Evolutionary conservation across 2,329 filamentous ascomycete species (phyloP).

Genomic region (Neofusicoccum sp.): DNA sequence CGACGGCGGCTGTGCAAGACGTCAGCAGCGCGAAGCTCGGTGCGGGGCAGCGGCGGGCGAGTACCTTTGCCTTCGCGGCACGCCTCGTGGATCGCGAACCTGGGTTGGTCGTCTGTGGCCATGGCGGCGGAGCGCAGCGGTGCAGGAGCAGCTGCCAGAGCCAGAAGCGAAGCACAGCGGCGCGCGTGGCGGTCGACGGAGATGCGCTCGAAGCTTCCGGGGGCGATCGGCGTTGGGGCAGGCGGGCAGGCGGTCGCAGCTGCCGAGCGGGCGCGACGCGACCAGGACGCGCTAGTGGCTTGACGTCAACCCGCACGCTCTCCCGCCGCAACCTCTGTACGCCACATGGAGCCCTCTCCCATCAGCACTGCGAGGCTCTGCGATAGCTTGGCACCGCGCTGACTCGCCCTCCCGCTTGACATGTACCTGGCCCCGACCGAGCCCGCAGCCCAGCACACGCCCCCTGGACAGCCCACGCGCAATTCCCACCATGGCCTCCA

Average conservation of each 20-base stretch:
- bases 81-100: conserved; percentile 84
- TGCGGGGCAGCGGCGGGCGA: conserved; percentile 24
- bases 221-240: not conserved
- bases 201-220: not conserved
- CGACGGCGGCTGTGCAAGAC: conserved; percentile 56
- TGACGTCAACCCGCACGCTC: conserved; percentile 3
- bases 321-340: conserved; percentile 14
- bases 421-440: not conserved
- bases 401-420: conserved; percentile 2
- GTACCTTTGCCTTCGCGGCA: conserved; percentile 80
- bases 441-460: not conserved
- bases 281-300: conserved; percentile 1
- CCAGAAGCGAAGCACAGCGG: not conserved
- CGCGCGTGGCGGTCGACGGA: not conserved
- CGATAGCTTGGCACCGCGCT: conserved; percentile 10
- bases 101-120: conserved; percentile 44
- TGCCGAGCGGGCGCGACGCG: not conserved
- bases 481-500: conserved; percentile 2
- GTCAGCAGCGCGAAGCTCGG: conserved; percentile 16
- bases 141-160: conserved; percentile 1
- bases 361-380: conserved; percentile 4
- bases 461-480: conserved; percentile 1
- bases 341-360: conserved; percentile 13
- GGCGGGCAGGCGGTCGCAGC: not conserved
- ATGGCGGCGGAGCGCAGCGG: not conserved